Evolutionary conservation across 2,329 filamentous ascomycete genomes (phyloP), one percentile per base, ranked within the genome.

Genomic region (Fusarium floridanum): DNA sequence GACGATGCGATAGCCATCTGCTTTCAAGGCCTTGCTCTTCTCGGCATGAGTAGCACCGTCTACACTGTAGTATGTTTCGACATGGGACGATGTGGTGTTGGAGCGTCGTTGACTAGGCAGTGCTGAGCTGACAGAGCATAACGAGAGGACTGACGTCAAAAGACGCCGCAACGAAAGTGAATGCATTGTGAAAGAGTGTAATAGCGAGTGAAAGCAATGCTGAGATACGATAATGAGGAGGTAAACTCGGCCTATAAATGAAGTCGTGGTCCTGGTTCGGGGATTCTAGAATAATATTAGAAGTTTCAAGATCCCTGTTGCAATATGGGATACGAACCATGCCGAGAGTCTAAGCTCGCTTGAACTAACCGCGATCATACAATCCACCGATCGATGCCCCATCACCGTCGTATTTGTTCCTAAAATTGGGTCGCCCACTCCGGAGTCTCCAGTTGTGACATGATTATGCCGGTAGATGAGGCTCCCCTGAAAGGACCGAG

Each of bases 51-150:
- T 29, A 2, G 11, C 4, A 5, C 50, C 27, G 9, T 67, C 24
- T 0, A 72, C 43, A 6, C 65, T 61, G 14, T 72, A 64, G 29
- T 77, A 77, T 24, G 34, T 39, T 20, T 57, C 67, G 29, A 71
- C 16, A 29, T 43, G 27, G 3, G 24, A 36, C 10, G 10, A 20
- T 6, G 59, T 48, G 14, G 27, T 6, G 29, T 45, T 61, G 39
- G 59, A 50, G 16, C 39, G 27, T 34, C 11, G 37, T 16, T 45
- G 24, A 14, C 24, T 20, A 16, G 24, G 64, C 14, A 55, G 43
- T 9, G 20, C 43, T 3, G 41, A 61, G 24, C 16, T 27, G 14
- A 24, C 10, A 11, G n/a, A 66, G n/a, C 39, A 48, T 61, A 61
- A 61, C 10, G 34, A 57, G 22, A 68, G 14, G 11, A 71, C 24